Evolutionary conservation across 805 yeast species (phyloP), one percentile per base, ranked within the genome.

Genomic region (Candida silvicultrix): DNA sequence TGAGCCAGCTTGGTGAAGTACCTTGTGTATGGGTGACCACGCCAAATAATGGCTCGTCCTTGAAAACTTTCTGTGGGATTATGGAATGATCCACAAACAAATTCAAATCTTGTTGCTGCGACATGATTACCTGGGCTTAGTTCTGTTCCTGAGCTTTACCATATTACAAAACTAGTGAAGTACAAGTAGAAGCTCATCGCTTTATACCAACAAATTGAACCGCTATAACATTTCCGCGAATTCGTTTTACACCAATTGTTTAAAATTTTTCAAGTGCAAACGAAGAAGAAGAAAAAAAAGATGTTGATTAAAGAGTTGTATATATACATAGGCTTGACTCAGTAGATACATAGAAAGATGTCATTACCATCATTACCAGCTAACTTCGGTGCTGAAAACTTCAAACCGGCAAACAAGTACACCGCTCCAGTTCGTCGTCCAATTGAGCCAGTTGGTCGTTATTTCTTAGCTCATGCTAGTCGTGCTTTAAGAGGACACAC

Each of bases 401-500:
- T 78, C 67, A 75, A 73, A 56, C 71, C 77, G 29, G 67, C 60
- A 44, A 67, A 78, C 53, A 70, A 73, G 46, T 78, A 71, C 64
- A 60, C 85, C 41, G 75, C 79, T 21, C 74, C 89, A 41, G 75
- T 75, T 41, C 84, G 85, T 57, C 85, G 96, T 66, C 83, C 92
- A 49, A 74, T 90, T 52, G 99, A 94, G 72, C 98, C 99, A 35
- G 97, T 92, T 55, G 99, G 99, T 47, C 92, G 95, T 51, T 86
- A 79, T 65, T 94, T 90, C 73, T 74, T 94, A 58, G 97, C 97
- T 44, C 99, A 94, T 63, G 98, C 98, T 48, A 82, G 96, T 56
- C 86, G 99, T 76, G 80, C 95, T 45, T 75, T 90, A 58, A 83
- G 96, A 71, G 96, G 96, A 66, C 97, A 95, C 73, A 89, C 98